phyloP scores from a whole-genome alignment of 1,139 yeast species.

The Magnusiomyces tetraspermus region DNA sequence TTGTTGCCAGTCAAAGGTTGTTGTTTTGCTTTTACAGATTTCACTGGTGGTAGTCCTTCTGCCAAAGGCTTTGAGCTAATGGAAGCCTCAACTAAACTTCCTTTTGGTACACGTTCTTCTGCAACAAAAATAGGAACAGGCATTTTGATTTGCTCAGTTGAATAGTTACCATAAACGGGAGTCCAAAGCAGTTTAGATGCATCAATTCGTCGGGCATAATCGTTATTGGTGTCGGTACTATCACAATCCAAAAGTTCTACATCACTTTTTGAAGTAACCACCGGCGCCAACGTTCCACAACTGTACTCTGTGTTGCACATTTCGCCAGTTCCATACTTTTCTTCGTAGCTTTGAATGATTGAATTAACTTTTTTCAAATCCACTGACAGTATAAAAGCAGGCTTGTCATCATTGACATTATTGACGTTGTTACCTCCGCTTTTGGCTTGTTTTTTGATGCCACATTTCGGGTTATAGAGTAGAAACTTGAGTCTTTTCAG shows the following conservation, averaged over 20 bases:
- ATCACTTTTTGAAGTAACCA: neutral
- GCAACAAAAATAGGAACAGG: no score
- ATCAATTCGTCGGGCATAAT: slow-evolving; percentile 30
- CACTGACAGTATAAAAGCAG: neutral
- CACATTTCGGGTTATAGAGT: neutral
- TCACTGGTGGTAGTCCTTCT: no score
- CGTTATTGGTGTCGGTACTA: neutral
- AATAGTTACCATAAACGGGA: neutral
- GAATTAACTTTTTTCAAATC: neutral
- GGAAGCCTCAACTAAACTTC: no score
- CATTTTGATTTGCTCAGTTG: no score
- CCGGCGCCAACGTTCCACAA: neutral
- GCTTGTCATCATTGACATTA: slow-evolving; percentile 25
- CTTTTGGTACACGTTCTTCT: no score
- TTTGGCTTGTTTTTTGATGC: no score
- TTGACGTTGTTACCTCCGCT: no score
- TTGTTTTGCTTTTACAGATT: no score
- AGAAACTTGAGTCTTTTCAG: neutral
- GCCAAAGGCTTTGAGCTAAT: no score
- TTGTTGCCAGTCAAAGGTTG: no score
- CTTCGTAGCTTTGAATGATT: neutral
- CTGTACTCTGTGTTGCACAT: neutral
- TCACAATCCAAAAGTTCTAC: neutral
- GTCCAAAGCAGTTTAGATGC: slow-evolving; percentile 53
- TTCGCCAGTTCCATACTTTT: neutral